Evolutionary conservation across 768 basidiomycete genomes (phyloP).

Genomic region (Hygrocybe coccinea): DNA sequence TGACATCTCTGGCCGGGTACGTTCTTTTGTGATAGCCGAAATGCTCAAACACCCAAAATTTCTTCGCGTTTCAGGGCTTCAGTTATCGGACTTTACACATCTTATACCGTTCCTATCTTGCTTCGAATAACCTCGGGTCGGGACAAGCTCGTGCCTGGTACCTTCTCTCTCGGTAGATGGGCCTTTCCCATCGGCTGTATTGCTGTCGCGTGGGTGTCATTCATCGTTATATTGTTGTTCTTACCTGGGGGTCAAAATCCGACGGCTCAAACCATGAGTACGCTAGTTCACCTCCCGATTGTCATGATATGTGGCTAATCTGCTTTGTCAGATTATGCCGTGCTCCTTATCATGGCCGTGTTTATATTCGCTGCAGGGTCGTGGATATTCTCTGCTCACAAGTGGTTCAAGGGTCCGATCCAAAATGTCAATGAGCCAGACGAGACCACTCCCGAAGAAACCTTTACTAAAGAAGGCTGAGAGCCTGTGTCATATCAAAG

Average conservation of each 20-base stretch:
- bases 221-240: conserved; percentile 54
- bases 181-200: conserved; percentile 53
- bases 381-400: conserved; percentile 62
- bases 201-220: conserved; percentile 63
- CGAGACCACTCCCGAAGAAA: not conserved
- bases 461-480: too few species aligned
- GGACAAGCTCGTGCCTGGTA: conserved; percentile 51
- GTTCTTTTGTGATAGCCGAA: conserved; percentile 11
- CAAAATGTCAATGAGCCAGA: conserved; percentile 38
- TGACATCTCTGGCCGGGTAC: conserved; percentile 65
- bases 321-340: conserved; percentile 51
- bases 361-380: conserved; percentile 60
- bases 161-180: conserved; percentile 59
- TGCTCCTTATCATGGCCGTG: conserved; percentile 60
- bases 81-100: conserved; percentile 67
- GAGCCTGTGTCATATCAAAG: too few species aligned
- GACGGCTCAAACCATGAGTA: conserved; percentile 51
- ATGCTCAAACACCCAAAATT: not conserved
- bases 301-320: not conserved
- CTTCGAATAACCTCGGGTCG: conserved; percentile 67
- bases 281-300: conserved; percentile 7
- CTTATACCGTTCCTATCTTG: conserved; percentile 64
- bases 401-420: conserved; percentile 70
- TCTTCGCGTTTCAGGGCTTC: conserved; percentile 43
- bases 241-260: conserved; percentile 46